Base-by-base conservation (phyloP, 495 filamentous ascomycete species). In the Podospora pseudopauciseta region DNA sequence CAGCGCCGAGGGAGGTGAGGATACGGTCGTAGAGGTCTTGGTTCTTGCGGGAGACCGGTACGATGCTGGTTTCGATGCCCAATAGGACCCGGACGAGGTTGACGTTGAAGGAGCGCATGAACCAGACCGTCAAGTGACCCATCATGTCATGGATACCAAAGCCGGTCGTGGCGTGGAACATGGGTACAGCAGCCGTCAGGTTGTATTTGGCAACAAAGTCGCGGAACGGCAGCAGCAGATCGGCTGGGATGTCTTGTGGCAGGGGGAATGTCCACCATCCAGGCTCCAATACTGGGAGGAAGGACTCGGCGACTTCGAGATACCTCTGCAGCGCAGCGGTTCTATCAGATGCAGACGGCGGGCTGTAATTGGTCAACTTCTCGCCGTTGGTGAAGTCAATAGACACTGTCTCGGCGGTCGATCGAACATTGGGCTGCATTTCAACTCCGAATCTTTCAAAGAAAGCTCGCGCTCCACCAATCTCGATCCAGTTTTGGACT, bases 201-300 rank as follows among this genome's bases (percentile, higher is more conserved):
- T 75, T 75, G 73, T 84, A 76, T 65, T 82, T 83, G 53, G 67
- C 75, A 53, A 80, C 67, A 66, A 85, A 84, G 11, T 82, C 71
- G 4, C 75, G 74, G 63, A 80, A 84, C 0, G 81, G 79, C 60
- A 84, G 71, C 1, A 84, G 76, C 5, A 85, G 74, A 61, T 84
- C 82, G 3, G 73, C 73, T 1, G 82, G 83, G 60, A 85, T 74
- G 3, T 77, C 23, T 44, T 53, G 39, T 11, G 66, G 72, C 9
- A 64, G 63, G 9, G 79, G 78, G 58, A 81, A 79, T 19, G 78
- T 75, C 76, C 74, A 79, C 68, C 75, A 81, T 49, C 78, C 78
- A 3, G 80, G 76, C 23, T 75, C 67, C 28, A 80, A 60, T 61
- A 79, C 71, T 53, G 75, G 72, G 57, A 78, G 72, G 72, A 73